These are phyloP conservation scores for Limtongia smithiae DNA, from an alignment of 805 yeast species.

Conservation along the genomic window DNA sequence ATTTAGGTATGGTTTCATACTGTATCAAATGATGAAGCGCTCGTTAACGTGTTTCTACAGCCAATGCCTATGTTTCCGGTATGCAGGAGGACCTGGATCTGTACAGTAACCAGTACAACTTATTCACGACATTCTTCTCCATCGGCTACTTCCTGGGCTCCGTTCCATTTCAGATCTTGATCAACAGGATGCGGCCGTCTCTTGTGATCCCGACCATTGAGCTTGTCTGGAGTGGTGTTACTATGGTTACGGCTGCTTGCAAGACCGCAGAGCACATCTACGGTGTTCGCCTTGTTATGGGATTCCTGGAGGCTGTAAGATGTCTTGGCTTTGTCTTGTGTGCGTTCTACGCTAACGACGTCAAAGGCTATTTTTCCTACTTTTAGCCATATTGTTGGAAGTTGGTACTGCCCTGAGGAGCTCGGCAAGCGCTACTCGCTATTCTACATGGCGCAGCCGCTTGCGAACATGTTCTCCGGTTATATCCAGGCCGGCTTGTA, in stretches of 20 bases:
- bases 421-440: slow-evolving; percentile 18
- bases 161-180: slow-evolving; percentile 37
- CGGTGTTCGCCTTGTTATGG: slow-evolving; percentile 35
- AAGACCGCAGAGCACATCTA: slow-evolving; percentile 31
- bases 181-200: slow-evolving; percentile 32
- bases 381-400: slow-evolving; percentile 14
- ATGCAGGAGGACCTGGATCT: slow-evolving; percentile 53
- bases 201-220: slow-evolving; percentile 32
- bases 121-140: slow-evolving; percentile 53
- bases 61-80: slow-evolving; percentile 66
- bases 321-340: not conserved
- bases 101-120: slow-evolving; percentile 56
- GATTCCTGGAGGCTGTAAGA: slow-evolving; percentile 33
- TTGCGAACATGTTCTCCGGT: slow-evolving; percentile 38
- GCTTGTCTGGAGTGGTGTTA: slow-evolving; percentile 31
- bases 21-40: not conserved
- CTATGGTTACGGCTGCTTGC: slow-evolving; percentile 31
- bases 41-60: slow-evolving; percentile 49
- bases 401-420: slow-evolving; percentile 22
- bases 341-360: not conserved
- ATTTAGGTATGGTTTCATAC: slow-evolving; percentile 31
- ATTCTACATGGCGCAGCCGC: slow-evolving; percentile 13
- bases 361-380: slow-evolving; percentile 11
- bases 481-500: slow-evolving; percentile 46
- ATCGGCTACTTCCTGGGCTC: slow-evolving; percentile 50